Evolutionary conservation across 768 basidiomycete species (phyloP), one percentile per base, ranked within the genome.

Genomic region (Mycena galopus): DNA sequence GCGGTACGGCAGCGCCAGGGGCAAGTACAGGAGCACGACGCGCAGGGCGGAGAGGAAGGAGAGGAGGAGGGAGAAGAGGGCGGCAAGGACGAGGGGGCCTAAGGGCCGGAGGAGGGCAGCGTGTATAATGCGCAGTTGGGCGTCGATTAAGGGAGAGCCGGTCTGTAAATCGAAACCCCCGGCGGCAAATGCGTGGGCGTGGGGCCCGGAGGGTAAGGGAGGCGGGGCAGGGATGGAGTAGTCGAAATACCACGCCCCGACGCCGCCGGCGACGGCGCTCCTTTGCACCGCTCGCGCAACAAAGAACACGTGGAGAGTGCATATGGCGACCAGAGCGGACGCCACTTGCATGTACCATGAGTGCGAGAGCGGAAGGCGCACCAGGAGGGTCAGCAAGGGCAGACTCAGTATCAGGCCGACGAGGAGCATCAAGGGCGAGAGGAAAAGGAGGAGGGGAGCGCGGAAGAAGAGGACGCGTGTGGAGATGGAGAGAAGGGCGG

Each of bases 201-300:
- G 30, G 21, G 35, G 35, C 6, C 10, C 37, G 2, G 60, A 60
- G 16, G 42, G 14, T 9, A 33, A 25, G 23, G 67, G 25, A 2
- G 42, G 39, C 37, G 69, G 66, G 5, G 71, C 55, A 42, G 47
- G 56, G 17, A 74, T 61, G 9, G 68, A 65, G 30, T 60, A 56
- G 72, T 56, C 72, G 72, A 95, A 97, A 79, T 97, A 98, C 96
- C 96, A 98, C 55, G 93, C 91, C 2, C 96, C 96, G 37, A 98
- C 89, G 5, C 96, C 94, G 33, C 92, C 93, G 0, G 95, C 92
- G 67, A 91, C 90, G 3, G 91, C 89, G 65, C 93, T 94, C 9
- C 95, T 86, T 53, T 96, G 82, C 2, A 95, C 79, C 2, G 96
- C 96, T 47, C 96, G 87, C 23, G 94, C 90, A 8, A 98, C 92